Base-by-base conservation (phyloP, 1,284 basidiomycete species). In the Cutaneotrichosporon dermatis region DNA sequence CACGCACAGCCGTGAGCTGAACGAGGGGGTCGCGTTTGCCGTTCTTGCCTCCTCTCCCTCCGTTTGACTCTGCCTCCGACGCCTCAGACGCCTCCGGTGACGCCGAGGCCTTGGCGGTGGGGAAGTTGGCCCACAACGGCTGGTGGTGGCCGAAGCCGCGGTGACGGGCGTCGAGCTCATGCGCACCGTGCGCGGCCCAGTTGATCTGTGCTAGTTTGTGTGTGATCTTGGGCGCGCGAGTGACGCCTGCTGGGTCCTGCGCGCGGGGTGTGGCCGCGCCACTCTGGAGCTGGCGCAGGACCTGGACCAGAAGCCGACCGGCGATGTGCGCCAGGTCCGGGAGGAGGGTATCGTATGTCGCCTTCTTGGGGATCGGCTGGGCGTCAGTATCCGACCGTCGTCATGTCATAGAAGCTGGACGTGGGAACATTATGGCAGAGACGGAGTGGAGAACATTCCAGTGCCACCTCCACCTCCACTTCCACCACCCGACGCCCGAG, bases 71-170 rank as follows among this genome's bases (percentile, higher is more conserved):
- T 25, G 25, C 25, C 25, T 25, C 25, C 25, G 25, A 25, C n/a
- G n/a, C n/a, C n/a, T n/a, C n/a, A n/a, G n/a, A n/a, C n/a, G n/a
- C n/a, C n/a, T n/a, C n/a, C n/a, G n/a, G n/a, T n/a, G n/a, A n/a
- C n/a, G n/a, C n/a, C n/a, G n/a, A n/a, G n/a, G n/a, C 40, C 42
- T 7, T 40, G 50, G 33, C 49, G 36, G 7, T 67, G 36, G 51
- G 25, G 6, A 67, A 34, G 8, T 61, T 58, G 0, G 74, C 74
- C 76, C 75, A 78, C 0, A 78, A 60, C 3, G 75, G 73, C 48
- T 88, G 87, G 75, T 90, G 88, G 67, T 92, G 88, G 10, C 82
- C 81, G 45, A 92, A 83, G 0, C 84, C 91, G n/a, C 86, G 81
- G 69, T 87, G 82, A 6, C 84, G 78, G 40, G 83, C 77, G 15